A percentile compares a stretch with the other conserved stretches of the same genome.
These are phyloP conservation scores for Glonium stellatum DNA, from an alignment of 495 filamentous ascomycete genomes.

Conservation along the genomic window DNA sequence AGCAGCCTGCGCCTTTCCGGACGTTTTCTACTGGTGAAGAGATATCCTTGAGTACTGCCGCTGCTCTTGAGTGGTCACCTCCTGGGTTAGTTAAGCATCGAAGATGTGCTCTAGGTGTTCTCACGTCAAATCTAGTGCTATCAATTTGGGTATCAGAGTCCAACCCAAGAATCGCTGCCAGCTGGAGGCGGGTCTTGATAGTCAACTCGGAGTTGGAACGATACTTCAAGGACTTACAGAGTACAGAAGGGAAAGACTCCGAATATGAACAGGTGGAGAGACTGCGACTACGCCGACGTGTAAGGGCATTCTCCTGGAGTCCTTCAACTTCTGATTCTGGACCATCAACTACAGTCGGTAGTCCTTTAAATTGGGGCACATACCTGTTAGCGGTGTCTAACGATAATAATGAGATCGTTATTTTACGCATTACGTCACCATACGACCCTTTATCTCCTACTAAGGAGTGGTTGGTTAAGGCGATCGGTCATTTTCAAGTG, in stretches of 20 bases:
- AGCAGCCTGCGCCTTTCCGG: constrained; percentile 41
- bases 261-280: constrained; percentile 7
- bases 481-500: constrained; percentile 11
- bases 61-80: constrained; percentile 53
- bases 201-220: constrained; percentile 26
- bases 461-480: constrained; percentile 16
- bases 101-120: constrained; percentile 51
- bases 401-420: constrained; percentile 39
- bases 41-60: constrained; percentile 49
- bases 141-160: constrained; percentile 27
- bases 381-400: constrained; percentile 40
- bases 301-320: constrained; percentile 32
- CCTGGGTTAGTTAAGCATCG: constrained; percentile 52
- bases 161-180: constrained; percentile 19
- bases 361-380: constrained; percentile 27
- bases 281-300: constrained; percentile 21
- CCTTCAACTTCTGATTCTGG: constrained; percentile 1
- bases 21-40: constrained; percentile 58
- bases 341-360: constrained; percentile 10
- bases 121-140: constrained; percentile 49
- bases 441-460: constrained; percentile 17
- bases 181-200: constrained; percentile 35
- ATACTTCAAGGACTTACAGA: constrained; percentile 11
- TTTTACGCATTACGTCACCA: constrained; percentile 33
- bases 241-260: not conserved